Percentiles rank a stretch among this genome's conserved stretches.
phyloP scores from a whole-genome alignment of 2,329 filamentous ascomycete genomes.

The Colletotrichum sp. region DNA sequence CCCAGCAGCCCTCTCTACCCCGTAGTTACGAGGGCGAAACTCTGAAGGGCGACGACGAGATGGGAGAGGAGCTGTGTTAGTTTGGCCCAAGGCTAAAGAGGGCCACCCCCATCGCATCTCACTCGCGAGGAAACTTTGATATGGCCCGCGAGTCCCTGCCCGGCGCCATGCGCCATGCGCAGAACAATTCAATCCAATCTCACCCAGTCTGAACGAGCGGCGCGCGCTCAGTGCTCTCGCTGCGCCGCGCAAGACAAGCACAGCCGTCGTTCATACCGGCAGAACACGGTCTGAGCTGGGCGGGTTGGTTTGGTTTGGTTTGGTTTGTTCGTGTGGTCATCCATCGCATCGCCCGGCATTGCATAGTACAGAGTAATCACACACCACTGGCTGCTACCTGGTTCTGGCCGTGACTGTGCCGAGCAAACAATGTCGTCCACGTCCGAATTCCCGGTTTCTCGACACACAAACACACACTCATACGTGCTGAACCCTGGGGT shows the following conservation, averaged over 20 bases:
- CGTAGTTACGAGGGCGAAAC: neutral
- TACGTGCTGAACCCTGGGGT: neutral
- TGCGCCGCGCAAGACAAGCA: neutral
- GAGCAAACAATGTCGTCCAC: neutral
- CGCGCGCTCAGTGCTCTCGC: neutral
- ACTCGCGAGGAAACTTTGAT: neutral
- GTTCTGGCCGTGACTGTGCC: neutral
- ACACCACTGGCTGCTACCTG: neutral
- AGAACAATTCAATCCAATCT: neutral
- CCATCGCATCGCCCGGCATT: neutral
- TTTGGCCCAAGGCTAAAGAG: neutral
- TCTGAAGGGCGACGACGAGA: neutral
- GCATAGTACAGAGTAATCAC: neutral
- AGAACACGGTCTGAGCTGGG: neutral
- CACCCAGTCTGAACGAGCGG: neutral
- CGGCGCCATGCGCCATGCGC: neutral
- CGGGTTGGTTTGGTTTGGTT: neutral
- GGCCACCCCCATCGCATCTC: neutral
- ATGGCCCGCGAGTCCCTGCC: neutral
- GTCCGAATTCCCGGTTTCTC: neutral
- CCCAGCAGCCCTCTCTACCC: neutral
- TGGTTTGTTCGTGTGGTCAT: neutral
- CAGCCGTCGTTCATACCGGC: neutral
- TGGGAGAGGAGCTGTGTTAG: neutral
- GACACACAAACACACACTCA: neutral